Evolutionary conservation across 1,284 basidiomycete genomes (phyloP), one percentile per base, ranked within the genome.

Genomic region (Ustilago vetiveriae): DNA sequence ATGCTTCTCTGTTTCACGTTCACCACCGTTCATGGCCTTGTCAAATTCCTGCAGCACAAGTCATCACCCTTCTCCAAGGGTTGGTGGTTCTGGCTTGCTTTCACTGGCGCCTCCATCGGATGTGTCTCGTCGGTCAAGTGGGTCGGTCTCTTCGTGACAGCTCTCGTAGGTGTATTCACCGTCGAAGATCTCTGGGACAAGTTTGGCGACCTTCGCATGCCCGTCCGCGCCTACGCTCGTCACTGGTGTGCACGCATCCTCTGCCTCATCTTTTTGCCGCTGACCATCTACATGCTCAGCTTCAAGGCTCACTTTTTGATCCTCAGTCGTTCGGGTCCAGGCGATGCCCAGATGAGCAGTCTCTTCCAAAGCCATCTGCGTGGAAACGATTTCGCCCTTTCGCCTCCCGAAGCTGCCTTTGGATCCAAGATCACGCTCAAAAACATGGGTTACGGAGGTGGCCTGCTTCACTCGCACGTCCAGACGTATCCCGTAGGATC

Each of bases 1-100:
- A 97, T 98, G 92, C 85, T 98, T 11, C 86, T 98, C 40, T 96
- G 94, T 86, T 98, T 98, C 85, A 98, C 95, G 24, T 94, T 97
- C 84, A 90, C 92, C 77, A 95, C 94, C 30, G 91, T 95, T 65
- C 94, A 96, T 83, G 94, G 91, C 82, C 86, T 98, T 48, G 89
- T 92, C 55, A 97, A 94, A 83, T 98, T 98, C 84, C 90, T 96
- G 83, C 92, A 95, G 85, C 90, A 90, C 76, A 88, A 90, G 90
- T 92, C 75, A 72, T 89, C 86, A 68, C 88, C 94, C 0, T 98
- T 98, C 82, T 90, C 91, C 27, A 86, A 91, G 67, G 92, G 94
- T 79, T 98, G 95, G 95, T 98, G 94, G 94, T 82, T 91, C 76
- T 98, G 94, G 94, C 86, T 98, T 16, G 83, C 88, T 8, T 85